A percentile compares a stretch with the other conserved stretches of the same genome.
phyloP scores from a whole-genome alignment of 495 filamentous ascomycete genomes.

The Penicillium cinerascens region DNA sequence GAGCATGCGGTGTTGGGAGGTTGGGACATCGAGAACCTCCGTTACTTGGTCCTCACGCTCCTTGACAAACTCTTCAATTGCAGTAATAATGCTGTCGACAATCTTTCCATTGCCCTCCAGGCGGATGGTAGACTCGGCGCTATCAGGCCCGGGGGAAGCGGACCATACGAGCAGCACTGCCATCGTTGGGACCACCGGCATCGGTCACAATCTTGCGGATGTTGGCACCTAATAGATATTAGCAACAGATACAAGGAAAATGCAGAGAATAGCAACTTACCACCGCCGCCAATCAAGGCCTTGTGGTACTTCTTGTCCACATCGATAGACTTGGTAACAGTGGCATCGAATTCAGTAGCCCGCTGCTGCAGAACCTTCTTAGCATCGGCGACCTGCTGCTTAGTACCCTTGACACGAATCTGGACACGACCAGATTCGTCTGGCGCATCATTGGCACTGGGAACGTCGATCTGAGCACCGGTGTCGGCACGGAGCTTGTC shows the following conservation, averaged over 20 bases:
- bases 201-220: slow-evolving; percentile 82
- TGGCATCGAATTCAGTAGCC: slow-evolving; percentile 79
- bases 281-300: slow-evolving; percentile 81
- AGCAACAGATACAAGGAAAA: slow-evolving; percentile 23
- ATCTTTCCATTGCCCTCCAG: slow-evolving; percentile 78
- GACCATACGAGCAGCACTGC: slow-evolving; percentile 76
- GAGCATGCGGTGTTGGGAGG: slow-evolving; percentile 82
- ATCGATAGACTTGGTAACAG: slow-evolving; percentile 73
- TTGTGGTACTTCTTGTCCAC: slow-evolving; percentile 91
- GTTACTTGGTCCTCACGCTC: slow-evolving; percentile 76
- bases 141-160: slow-evolving; percentile 84
- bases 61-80: slow-evolving; percentile 73
- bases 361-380: slow-evolving; percentile 86
- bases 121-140: slow-evolving; percentile 72
- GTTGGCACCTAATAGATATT: slow-evolving; percentile 63
- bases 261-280: slow-evolving; percentile 51
- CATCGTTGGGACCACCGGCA: slow-evolving; percentile 85
- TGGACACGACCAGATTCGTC: slow-evolving; percentile 66
- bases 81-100: slow-evolving; percentile 82
- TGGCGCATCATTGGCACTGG: slow-evolving; percentile 56
- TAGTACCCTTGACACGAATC: slow-evolving; percentile 86
- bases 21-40: slow-evolving; percentile 72
- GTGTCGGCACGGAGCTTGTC: slow-evolving; percentile 80
- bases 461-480: slow-evolving; percentile 86
- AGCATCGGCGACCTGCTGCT: slow-evolving; percentile 81